Evolutionary conservation across 352 stramenopile species (phyloP), one percentile per base, ranked within the genome.

Genomic region (Phytophthora sp.): DNA sequence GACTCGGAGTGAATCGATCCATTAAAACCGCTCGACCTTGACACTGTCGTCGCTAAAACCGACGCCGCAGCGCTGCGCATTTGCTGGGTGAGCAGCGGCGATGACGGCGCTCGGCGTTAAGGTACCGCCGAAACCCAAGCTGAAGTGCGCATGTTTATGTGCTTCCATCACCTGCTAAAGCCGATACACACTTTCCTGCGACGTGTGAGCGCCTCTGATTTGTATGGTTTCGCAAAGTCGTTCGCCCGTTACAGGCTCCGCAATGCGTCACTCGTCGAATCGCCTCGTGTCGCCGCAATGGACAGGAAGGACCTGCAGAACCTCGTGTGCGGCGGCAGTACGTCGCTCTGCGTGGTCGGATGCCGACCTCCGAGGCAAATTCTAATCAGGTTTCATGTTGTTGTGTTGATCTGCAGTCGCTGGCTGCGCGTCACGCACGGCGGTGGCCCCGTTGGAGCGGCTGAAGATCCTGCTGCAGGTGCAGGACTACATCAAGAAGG

Each of bases 401-500:
- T 46, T 4, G 50, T 10, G 2, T 52, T 11, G 44, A 4, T 30
- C 10, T 55, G 7, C 30, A 92, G 82, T 92, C 54, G 84, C 84
- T 49, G 82, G 82, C 11, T 92, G 84, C 46, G 59, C 76, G 24
- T 92, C 82, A 5, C 84, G 84, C 46, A 89, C 81, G 46, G 76
- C 79, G 13, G 84, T 92, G 15, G 84, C 84, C 31, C 85, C 81
- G 6, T 71, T 92, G 23, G 83, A 94, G 66, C 76, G 85, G 8
- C 73, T 92, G 43, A 94, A 92, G 64, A 94, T 94, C 64, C 65
- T 92, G 37, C 82, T 82, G 43, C 85, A 94, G 52, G 80, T 92
- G 34, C 85, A 94, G 62, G 83, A 92, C 59, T 75, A 84, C 55
- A 62, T 91, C 38, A 78, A 72, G 32, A 65, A 63, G 23, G 30